Evolutionary conservation across 2,329 filamentous ascomycete genomes (phyloP).

Genomic region (Ophiostoma sp.): DNA sequence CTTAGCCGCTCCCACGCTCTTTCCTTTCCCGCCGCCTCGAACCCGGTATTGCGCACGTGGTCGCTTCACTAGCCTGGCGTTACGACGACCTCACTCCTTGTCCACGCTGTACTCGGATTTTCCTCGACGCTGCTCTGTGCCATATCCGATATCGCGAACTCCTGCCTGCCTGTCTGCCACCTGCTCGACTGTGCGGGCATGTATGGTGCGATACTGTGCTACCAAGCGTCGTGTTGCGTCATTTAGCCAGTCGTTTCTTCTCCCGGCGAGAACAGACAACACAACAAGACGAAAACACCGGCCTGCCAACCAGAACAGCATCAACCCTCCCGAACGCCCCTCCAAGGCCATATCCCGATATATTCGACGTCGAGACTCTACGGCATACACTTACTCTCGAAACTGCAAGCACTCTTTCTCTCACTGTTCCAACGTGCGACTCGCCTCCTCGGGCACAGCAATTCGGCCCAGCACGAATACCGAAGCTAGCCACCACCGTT

Average conservation of each 20-base stretch:
- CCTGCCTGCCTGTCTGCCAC: neutral
- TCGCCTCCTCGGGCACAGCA: neutral
- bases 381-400: neutral
- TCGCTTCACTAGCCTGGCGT: neutral
- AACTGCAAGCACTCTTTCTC: neutral
- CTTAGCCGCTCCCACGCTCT: neutral
- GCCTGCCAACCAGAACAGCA: neutral
- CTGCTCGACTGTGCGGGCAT: neutral
- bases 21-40: conserved; percentile 5
- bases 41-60: conserved; percentile 1
- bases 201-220: neutral
- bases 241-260: neutral
- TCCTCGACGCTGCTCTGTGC: conserved; percentile 6
- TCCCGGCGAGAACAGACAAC: neutral
- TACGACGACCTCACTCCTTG: conserved; percentile 1
- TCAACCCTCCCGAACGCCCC: too few relatives aligned
- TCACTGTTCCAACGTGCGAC: neutral
- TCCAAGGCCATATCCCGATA: neutral
- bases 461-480: neutral
- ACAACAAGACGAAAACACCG: neutral
- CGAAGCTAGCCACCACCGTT: neutral
- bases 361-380: neutral
- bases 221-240: neutral
- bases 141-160: conserved; percentile 15
- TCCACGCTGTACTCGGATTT: neutral